phyloP scores from a whole-genome alignment of 768 basidiomycete genomes.

The Glaciozyma martinii region DNA sequence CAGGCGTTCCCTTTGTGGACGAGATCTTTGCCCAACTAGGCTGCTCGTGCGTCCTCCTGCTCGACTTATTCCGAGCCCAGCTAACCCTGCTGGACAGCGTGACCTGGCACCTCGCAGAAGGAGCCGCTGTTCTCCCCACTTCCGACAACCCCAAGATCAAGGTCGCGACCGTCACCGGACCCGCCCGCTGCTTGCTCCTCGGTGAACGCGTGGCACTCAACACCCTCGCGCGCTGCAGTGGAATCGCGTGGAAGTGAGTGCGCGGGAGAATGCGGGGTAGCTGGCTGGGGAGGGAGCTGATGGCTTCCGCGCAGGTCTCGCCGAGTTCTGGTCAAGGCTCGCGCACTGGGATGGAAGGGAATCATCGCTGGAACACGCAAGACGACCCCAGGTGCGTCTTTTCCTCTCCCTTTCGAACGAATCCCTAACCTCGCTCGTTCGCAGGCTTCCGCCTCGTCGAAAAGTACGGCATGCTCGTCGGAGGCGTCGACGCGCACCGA shows the following conservation, averaged over 20 bases:
- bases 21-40: conserved; percentile 82
- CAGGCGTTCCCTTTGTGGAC: conserved; percentile 90
- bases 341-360: conserved; percentile 69
- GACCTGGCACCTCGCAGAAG: conserved; percentile 86
- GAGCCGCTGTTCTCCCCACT: conserved; percentile 67
- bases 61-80: not conserved
- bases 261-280: not conserved
- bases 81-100: conserved; percentile 52
- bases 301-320: conserved; percentile 56
- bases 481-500: conserved; percentile 89
- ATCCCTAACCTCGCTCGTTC: not conserved
- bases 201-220: conserved; percentile 92
- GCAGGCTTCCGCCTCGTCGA: conserved; percentile 88
- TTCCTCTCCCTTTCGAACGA: not conserved
- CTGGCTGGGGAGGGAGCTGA: not conserved
- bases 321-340: conserved; percentile 66
- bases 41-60: conserved; percentile 61
- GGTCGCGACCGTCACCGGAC: conserved; percentile 83
- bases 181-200: conserved; percentile 73
- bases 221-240: conserved; percentile 85
- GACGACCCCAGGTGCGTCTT: conserved; percentile 74
- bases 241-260: conserved; percentile 84
- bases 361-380: conserved; percentile 91
- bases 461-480: conserved; percentile 97
- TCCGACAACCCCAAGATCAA: conserved; percentile 49